Evolutionary conservation across 495 filamentous ascomycete species (phyloP).

Genomic region (Hypomontagnella monticulosa): DNA sequence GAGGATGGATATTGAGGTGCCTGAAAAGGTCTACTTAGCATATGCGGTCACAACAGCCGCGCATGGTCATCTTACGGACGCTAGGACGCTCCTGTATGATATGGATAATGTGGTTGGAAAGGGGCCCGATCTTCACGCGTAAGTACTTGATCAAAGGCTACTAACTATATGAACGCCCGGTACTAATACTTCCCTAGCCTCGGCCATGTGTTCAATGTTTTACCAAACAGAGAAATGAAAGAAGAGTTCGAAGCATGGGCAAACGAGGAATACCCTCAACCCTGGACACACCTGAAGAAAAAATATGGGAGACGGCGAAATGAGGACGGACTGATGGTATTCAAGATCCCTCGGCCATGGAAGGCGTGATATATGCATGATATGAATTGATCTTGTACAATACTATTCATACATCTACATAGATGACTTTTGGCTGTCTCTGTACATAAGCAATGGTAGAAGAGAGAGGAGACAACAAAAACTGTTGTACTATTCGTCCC

Average conservation of each 20-base stretch:
- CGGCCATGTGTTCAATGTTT: constrained; percentile 76
- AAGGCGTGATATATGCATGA: constrained; percentile 46
- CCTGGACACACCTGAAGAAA: constrained; percentile 71
- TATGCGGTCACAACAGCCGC: constrained; percentile 81
- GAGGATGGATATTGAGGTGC: constrained; percentile 78
- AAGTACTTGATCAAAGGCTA: constrained; percentile 63
- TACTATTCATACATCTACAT: constrained; percentile 43
- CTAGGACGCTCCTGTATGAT: constrained; percentile 67
- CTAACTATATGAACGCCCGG: constrained; percentile 1
- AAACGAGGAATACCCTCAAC: constrained; percentile 67
- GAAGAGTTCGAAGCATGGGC: constrained; percentile 78
- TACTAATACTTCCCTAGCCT: constrained; percentile 59
- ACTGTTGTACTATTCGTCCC: constrained; percentile 29
- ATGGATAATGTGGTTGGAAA: constrained; percentile 72
- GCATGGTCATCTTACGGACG: constrained; percentile 72
- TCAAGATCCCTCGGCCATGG: constrained; percentile 55
- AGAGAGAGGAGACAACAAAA: constrained; percentile 28
- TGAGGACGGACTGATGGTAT: constrained; percentile 50
- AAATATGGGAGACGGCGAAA: constrained; percentile 50
- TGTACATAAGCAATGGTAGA: constrained; percentile 39
- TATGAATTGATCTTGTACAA: constrained; percentile 42
- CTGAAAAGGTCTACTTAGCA: constrained; percentile 71
- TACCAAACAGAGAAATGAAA: constrained; percentile 67
- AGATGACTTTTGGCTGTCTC: constrained; percentile 29
- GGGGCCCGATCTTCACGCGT: constrained; percentile 74